A percentile compares a stretch with the other conserved stretches of the same genome.
Evolutionary conservation across 73 alveolate species (phyloP).

Genomic region (Paramecium octaurelia): DNA sequence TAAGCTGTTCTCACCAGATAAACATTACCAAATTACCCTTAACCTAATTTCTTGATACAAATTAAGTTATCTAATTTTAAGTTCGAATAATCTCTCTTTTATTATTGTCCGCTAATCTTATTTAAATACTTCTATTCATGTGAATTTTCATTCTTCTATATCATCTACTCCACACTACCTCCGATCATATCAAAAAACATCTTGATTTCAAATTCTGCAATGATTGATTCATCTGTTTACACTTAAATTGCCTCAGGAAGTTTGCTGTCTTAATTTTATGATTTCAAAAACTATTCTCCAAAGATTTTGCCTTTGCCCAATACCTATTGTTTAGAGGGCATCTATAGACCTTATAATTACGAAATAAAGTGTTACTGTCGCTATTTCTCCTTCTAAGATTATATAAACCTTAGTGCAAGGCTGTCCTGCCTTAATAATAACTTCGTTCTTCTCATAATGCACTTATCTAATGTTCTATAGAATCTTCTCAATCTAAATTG

Average conservation of each 20-base stretch:
- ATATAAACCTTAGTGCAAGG: constrained; percentile 15
- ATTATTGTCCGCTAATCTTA: not conserved
- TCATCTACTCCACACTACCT: constrained; percentile 46
- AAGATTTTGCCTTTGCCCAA: not conserved
- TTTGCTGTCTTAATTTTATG: not conserved
- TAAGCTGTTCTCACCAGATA: constrained; percentile 53
- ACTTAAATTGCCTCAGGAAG: not conserved
- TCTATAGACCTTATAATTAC: constrained; percentile 15
- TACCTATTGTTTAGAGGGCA: not conserved
- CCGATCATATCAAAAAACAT: constrained; percentile 44
- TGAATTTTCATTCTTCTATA: constrained; percentile 47
- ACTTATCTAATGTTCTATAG: not conserved
- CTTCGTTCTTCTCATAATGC: constrained; percentile 3
- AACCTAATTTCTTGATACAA: constrained; percentile 63
- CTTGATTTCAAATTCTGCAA: constrained; percentile 35
- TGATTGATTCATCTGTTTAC: not conserved
- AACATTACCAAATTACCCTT: constrained; percentile 72
- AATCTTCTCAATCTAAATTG: constrained; percentile 55
- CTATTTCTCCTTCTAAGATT: constrained; percentile 44
- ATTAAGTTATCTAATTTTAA: constrained; percentile 64
- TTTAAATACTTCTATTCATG: constrained; percentile 54
- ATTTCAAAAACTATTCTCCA: not conserved
- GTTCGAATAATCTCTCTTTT: constrained; percentile 43
- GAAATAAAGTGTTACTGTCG: constrained; percentile 4
- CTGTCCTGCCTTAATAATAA: constrained; percentile 2